Evolutionary conservation across 2,329 filamentous ascomycete genomes (phyloP).

Genomic region (Colletotrichum nymphaeae): DNA sequence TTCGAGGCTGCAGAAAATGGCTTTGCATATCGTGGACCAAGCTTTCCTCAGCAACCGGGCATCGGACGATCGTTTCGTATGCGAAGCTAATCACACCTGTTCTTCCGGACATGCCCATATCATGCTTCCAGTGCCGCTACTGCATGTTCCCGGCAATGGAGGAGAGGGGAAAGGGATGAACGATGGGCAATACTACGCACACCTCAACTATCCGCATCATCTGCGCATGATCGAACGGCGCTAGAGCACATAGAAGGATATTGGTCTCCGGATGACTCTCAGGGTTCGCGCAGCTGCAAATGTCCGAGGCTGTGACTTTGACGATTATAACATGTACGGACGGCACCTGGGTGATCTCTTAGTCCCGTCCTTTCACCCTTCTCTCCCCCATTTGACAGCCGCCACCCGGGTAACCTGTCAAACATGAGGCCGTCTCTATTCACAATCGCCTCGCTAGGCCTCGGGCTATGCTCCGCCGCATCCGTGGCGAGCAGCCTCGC

Average conservation of each 20-base stretch:
- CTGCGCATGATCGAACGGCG: neutral
- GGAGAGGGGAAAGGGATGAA: neutral
- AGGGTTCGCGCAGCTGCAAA: neutral
- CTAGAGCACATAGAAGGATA: neutral
- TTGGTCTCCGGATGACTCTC: neutral
- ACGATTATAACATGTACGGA: neutral
- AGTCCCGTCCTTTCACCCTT: neutral
- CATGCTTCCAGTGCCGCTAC: neutral
- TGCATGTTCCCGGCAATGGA: neutral
- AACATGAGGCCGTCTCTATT: constrained; percentile 39
- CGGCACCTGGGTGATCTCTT: neutral
- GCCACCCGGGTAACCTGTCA: neutral
- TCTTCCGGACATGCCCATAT: constrained; percentile 19
- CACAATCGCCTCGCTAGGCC: constrained; percentile 24
- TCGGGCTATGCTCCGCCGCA: constrained; percentile 35
- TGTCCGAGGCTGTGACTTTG: neutral
- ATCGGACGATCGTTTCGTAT: constrained; percentile 36
- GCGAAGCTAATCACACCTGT: constrained; percentile 24
- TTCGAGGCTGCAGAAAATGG: neutral
- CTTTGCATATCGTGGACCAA: constrained; percentile 3
- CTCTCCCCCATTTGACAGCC: neutral
- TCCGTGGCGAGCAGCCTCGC: constrained; percentile 14
- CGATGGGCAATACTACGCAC: neutral
- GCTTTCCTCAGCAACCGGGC: neutral
- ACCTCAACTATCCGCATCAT: neutral